Percentiles rank a stretch among this genome's conserved stretches.
These are phyloP conservation scores for Maudiozyma humilis DNA, from an alignment of 1,139 yeast genomes.

Conservation along the genomic window DNA sequence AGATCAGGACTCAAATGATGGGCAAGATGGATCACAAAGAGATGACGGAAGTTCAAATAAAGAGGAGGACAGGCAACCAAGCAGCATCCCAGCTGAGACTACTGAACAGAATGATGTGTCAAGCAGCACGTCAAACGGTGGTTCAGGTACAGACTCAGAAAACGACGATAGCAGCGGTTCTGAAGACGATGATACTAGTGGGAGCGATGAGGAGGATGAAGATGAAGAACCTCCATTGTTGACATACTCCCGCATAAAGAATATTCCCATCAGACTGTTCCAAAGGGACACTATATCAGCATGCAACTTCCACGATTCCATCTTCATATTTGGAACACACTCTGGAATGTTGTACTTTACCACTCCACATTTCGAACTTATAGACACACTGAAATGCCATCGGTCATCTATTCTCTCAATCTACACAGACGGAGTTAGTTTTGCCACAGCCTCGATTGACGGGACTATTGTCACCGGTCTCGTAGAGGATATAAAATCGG, in stretches of 20 bases:
- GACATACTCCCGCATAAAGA: conserved; percentile 60
- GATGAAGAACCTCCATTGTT: conserved; percentile 65
- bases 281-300: conserved; percentile 70
- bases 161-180: neutral
- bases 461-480: conserved; percentile 85
- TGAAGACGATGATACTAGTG: neutral
- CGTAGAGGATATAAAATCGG: conserved; percentile 10
- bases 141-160: neutral
- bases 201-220: conserved; percentile 25
- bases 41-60: no score
- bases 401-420: conserved; percentile 72
- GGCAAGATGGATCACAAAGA: neutral
- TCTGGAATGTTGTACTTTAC: conserved; percentile 73
- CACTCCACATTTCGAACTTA: conserved; percentile 45
- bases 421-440: conserved; percentile 61
- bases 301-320: conserved; percentile 47
- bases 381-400: conserved; percentile 76
- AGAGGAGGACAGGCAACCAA: no score
- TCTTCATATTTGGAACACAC: conserved; percentile 80
- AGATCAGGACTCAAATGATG: neutral
- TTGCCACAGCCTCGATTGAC: conserved; percentile 87
- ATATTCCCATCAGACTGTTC: conserved; percentile 62
- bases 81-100: no score
- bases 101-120: no score
- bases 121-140: no score